phyloP scores from a whole-genome alignment of 2,329 filamentous ascomycete species.

The Aspergillus flavus region DNA sequence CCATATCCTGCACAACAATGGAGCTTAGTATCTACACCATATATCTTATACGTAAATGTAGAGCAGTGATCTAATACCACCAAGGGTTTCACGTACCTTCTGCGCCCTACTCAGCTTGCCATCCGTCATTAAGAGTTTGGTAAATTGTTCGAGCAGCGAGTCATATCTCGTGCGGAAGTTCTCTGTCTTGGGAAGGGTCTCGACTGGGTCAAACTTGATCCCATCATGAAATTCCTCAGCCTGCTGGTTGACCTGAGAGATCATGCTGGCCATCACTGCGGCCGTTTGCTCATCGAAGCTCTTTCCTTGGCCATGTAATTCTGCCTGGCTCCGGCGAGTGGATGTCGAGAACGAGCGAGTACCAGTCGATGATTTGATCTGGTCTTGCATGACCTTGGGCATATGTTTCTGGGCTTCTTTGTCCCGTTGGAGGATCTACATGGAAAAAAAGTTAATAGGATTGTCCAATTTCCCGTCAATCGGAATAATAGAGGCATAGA shows the following conservation, averaged over 20 bases:
- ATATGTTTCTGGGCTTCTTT: conserved; percentile 63
- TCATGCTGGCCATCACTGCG: conserved; percentile 40
- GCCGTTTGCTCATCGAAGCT: conserved; percentile 32
- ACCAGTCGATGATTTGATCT: conserved; percentile 50
- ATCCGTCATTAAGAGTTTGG: conserved; percentile 85
- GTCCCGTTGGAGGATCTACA: conserved; percentile 66
- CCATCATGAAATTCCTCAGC: conserved; percentile 52
- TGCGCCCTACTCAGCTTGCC: conserved; percentile 92
- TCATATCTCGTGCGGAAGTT: conserved; percentile 83
- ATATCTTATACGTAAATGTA: background rate
- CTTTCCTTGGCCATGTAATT: conserved; percentile 26
- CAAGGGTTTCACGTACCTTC: conserved; percentile 57
- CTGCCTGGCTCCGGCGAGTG: conserved; percentile 42
- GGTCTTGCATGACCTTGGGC: conserved; percentile 67
- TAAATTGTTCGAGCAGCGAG: conserved; percentile 81
- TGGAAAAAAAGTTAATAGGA: conserved; percentile 1
- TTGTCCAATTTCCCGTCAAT: background rate
- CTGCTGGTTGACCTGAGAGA: conserved; percentile 35
- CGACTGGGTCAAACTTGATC: conserved; percentile 78
- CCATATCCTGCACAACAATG: conserved; percentile 69
- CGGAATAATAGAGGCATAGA: background rate
- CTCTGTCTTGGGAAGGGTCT: conserved; percentile 63
- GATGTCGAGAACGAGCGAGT: conserved; percentile 62
- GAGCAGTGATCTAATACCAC: background rate
- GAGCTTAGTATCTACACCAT: background rate